A percentile compares a stretch with the other conserved stretches of the same genome.
These are phyloP conservation scores for Ministeria vibrans DNA, from an alignment of 78 protist genomes.

Conservation along the genomic window DNA sequence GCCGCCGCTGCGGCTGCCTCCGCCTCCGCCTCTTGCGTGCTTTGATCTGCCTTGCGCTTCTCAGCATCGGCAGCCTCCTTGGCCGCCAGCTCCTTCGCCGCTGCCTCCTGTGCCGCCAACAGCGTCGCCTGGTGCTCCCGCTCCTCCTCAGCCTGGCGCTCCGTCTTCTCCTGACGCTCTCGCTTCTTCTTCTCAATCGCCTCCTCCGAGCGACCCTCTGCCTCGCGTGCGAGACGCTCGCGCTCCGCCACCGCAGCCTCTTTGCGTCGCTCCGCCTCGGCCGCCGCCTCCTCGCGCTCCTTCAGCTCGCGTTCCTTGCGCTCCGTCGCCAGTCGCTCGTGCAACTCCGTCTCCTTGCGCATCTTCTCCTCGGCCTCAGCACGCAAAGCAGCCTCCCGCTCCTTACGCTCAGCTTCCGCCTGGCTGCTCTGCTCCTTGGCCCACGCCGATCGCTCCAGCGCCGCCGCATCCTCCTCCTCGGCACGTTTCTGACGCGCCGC, in stretches of 20 bases:
- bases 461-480: background rate
- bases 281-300: background rate
- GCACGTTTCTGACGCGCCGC: background rate
- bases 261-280: background rate
- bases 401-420: conserved; percentile 5
- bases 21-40: background rate
- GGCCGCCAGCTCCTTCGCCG: no score
- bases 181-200: no score
- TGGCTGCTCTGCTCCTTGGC: background rate
- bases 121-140: background rate
- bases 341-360: no score
- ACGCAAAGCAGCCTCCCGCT: background rate
- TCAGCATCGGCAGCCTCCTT: no score
- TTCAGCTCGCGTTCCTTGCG: background rate
- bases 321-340: no score
- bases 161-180: no score
- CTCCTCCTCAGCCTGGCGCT: background rate
- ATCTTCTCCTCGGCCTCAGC: no score
- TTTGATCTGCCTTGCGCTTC: no score
- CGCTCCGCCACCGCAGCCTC: background rate
- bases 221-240: background rate
- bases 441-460: background rate
- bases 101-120: background rate
- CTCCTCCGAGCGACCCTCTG: no score
- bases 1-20: background rate